These are phyloP conservation scores for Picocystis sp. DNA, from an alignment of 163 green algal species.

Conservation along the genomic window DNA sequence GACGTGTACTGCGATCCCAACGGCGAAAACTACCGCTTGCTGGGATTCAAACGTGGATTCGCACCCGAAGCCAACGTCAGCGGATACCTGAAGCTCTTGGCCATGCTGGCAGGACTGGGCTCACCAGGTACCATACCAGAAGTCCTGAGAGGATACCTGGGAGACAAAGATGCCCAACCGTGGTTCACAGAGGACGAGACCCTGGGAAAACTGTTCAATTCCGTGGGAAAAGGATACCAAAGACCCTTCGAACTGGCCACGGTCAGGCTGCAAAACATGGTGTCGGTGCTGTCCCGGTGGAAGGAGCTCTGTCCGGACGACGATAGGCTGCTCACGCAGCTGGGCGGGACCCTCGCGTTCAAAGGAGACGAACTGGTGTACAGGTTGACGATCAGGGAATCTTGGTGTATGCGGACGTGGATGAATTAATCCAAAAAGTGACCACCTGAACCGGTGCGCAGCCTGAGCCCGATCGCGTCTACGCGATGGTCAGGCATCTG, in stretches of 20 bases:
- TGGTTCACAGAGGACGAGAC: constrained; percentile 38
- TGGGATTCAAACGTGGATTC: constrained; percentile 46
- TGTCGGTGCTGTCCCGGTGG: constrained; percentile 37
- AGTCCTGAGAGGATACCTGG: constrained; percentile 64
- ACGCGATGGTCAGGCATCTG: constrained; percentile 48
- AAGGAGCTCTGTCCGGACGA: constrained; percentile 40
- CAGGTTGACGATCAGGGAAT: constrained; percentile 37
- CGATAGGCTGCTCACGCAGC: constrained; percentile 48
- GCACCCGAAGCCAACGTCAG: constrained; percentile 30
- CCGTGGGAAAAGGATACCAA: constrained; percentile 45
- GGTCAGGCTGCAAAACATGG: constrained; percentile 71
- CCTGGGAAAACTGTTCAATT: constrained; percentile 41
- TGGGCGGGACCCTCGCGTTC: constrained; percentile 56
- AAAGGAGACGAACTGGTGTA: constrained; percentile 28
- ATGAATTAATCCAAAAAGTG: constrained; percentile 6
- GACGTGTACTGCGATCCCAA: constrained; percentile 47
- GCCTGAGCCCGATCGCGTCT: no score
- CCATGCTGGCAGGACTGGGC: constrained; percentile 63
- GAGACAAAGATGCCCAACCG: constrained; percentile 36
- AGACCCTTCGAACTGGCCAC: constrained; percentile 73
- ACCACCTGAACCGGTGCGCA: no score
- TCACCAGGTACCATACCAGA: constrained; percentile 57
- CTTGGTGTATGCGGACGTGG: constrained; percentile 29
- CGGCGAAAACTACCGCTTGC: constrained; percentile 26
- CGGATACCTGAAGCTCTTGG: constrained; percentile 56